Evolutionary conservation across 2,329 filamentous ascomycete genomes (phyloP).

Genomic region (Hymenoscyphus infarciens): DNA sequence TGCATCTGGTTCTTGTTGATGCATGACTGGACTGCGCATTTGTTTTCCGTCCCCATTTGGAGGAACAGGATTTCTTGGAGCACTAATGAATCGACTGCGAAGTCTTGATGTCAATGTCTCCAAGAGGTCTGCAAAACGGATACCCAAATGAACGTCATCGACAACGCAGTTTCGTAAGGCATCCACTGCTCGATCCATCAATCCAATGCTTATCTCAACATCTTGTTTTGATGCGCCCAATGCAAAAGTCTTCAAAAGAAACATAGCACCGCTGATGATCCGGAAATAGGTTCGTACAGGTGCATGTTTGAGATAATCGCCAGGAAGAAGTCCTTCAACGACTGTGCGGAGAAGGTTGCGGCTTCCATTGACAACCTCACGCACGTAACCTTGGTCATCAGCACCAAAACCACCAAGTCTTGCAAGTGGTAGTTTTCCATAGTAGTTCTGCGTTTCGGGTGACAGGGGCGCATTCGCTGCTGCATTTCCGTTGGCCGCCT

Average conservation of each 20-base stretch:
- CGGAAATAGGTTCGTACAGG: constrained; percentile 83
- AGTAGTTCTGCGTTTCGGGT: constrained; percentile 62
- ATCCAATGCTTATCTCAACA: constrained; percentile 67
- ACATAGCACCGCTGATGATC: constrained; percentile 82
- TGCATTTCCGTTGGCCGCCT: constrained; percentile 38
- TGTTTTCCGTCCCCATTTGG: constrained; percentile 30
- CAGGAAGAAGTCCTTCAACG: constrained; percentile 70
- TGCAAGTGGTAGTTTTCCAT: constrained; percentile 60
- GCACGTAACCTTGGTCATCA: constrained; percentile 69
- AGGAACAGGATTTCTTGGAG: constrained; percentile 44
- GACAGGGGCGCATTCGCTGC: constrained; percentile 45
- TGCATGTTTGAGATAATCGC: constrained; percentile 75
- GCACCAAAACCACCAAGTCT: constrained; percentile 61
- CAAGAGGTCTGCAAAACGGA: constrained; percentile 78
- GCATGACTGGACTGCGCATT: constrained; percentile 31
- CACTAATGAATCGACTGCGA: constrained; percentile 70
- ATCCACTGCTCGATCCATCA: constrained; percentile 72
- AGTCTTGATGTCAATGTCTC: constrained; percentile 72
- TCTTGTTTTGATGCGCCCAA: constrained; percentile 76
- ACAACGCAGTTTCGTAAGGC: constrained; percentile 75
- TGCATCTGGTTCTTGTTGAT: constrained; percentile 32
- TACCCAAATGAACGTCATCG: constrained; percentile 82
- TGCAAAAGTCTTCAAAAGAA: constrained; percentile 79
- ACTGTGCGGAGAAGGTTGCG: constrained; percentile 74
- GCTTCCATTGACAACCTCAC: constrained; percentile 73